A percentile compares a stretch with the other conserved stretches of the same genome.
phyloP scores from a whole-genome alignment of 371 early-diverging fungal species.

The Mortierella sp. region DNA sequence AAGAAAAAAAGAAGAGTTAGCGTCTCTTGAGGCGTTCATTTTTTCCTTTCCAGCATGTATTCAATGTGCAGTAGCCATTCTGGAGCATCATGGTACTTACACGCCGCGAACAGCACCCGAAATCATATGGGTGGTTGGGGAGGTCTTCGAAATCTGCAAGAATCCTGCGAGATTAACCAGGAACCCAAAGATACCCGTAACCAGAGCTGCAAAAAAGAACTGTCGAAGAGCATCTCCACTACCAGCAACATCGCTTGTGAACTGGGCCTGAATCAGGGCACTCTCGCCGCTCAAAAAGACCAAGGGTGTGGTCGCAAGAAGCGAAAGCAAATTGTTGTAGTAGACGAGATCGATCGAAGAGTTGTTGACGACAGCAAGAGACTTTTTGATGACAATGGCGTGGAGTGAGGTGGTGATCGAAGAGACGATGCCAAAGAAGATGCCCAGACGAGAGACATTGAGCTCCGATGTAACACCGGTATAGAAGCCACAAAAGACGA shows the following conservation, averaged over 20 bases:
- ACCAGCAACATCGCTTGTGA: neutral
- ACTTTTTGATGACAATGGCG: constrained; percentile 68
- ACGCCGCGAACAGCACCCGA: constrained; percentile 56
- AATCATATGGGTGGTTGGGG: constrained; percentile 68
- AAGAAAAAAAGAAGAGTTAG: no score
- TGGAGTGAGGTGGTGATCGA: constrained; percentile 65
- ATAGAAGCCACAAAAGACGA: constrained; percentile 62
- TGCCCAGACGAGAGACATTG: constrained; percentile 44
- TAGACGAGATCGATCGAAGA: constrained; percentile 64
- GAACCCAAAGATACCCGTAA: constrained; percentile 65
- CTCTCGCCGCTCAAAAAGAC: constrained; percentile 57
- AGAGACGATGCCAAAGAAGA: constrained; percentile 60
- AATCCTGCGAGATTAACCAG: constrained; percentile 69
- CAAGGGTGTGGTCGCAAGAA: constrained; percentile 55
- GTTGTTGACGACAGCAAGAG: constrained; percentile 56
- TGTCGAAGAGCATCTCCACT: constrained; percentile 16
- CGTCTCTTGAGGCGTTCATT: no score
- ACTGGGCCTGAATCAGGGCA: constrained; percentile 9
- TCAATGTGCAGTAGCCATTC: no score
- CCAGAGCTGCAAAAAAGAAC: constrained; percentile 51
- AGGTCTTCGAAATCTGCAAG: constrained; percentile 69
- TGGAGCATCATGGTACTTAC: constrained; percentile 19
- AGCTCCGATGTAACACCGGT: constrained; percentile 60
- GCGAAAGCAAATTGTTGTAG: constrained; percentile 65
- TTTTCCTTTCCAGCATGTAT: no score